These are phyloP conservation scores for Ceratobasidium sp. DNA, from an alignment of 1,284 basidiomycete species.

Conservation along the genomic window DNA sequence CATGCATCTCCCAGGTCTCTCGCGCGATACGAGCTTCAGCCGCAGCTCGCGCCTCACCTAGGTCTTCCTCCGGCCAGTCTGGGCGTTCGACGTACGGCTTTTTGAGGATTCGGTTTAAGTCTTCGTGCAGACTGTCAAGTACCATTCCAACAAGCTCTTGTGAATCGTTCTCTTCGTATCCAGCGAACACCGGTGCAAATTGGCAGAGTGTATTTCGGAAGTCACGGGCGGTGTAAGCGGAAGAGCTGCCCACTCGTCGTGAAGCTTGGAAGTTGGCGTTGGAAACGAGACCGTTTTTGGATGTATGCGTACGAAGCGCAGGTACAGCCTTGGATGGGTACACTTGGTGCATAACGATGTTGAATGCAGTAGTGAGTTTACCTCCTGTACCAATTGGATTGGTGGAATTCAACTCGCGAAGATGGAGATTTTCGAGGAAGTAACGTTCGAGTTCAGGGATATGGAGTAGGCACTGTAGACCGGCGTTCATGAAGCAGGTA, in stretches of 20 bases:
- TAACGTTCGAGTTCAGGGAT: conserved; percentile 92
- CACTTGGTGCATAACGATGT: conserved; percentile 82
- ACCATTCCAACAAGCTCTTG: conserved; percentile 72
- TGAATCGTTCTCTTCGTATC: conserved; percentile 72
- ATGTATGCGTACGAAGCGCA: conserved; percentile 50
- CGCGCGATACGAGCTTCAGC: conserved; percentile 85
- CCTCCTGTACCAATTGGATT: conserved; percentile 98
- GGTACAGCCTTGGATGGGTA: conserved; percentile 62
- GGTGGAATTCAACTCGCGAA: conserved; percentile 89
- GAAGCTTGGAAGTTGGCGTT: not conserved
- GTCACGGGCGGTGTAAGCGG: conserved; percentile 86
- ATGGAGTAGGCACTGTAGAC: conserved; percentile 95
- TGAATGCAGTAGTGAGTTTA: conserved; percentile 93
- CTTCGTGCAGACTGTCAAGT: conserved; percentile 72
- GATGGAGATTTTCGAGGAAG: conserved; percentile 68
- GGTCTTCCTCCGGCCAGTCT: conserved; percentile 89
- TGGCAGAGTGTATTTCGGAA: conserved; percentile 83
- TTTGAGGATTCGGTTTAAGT: conserved; percentile 70
- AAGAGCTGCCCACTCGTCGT: conserved; percentile 51
- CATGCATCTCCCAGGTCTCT: conserved; percentile 96
- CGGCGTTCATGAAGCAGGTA: conserved; percentile 98
- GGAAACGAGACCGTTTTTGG: not conserved
- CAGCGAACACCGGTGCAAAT: conserved; percentile 70
- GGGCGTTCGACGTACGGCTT: conserved; percentile 94
- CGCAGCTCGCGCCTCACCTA: conserved; percentile 63